A percentile compares a stretch with the other conserved stretches of the same genome.
Evolutionary conservation across 768 basidiomycete species (phyloP).

Genomic region (Pleurotus tuoliensis): DNA sequence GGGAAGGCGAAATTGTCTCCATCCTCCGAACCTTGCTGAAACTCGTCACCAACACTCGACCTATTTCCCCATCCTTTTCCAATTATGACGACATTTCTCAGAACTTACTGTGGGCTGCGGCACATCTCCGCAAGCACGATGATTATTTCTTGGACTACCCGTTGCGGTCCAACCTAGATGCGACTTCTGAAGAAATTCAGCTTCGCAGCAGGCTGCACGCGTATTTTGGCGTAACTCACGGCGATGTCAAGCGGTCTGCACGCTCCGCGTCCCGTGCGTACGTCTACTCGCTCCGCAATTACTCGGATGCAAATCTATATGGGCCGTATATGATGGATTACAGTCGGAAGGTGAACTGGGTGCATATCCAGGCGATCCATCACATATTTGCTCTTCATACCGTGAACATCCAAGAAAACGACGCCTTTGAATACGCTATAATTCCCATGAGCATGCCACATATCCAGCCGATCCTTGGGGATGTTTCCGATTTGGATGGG

Average conservation of each 20-base stretch:
- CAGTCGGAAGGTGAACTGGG: conserved; percentile 54
- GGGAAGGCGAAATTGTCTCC: conserved; percentile 36
- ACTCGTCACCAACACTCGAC: conserved; percentile 39
- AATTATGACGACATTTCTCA: conserved; percentile 31
- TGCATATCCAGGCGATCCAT: conserved; percentile 50
- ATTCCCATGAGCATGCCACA: conserved; percentile 50
- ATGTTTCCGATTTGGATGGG: conserved; percentile 29
- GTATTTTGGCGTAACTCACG: conserved; percentile 49
- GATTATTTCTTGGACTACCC: conserved; percentile 42
- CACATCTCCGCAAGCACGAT: conserved; percentile 29
- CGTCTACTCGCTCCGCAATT: conserved; percentile 63
- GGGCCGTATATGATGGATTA: conserved; percentile 52
- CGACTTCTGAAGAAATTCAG: conserved; percentile 25
- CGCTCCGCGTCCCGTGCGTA: conserved; percentile 44
- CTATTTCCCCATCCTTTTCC: conserved; percentile 21
- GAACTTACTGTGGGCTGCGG: conserved; percentile 51
- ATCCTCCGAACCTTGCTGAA: conserved; percentile 49
- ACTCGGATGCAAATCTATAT: conserved; percentile 43
- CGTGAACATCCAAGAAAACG: conserved; percentile 32
- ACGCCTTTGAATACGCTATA: conserved; percentile 28
- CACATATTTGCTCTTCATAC: conserved; percentile 55
- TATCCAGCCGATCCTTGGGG: conserved; percentile 47
- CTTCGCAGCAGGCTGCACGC: conserved; percentile 51
- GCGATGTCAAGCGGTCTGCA: conserved; percentile 29
- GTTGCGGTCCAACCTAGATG: conserved; percentile 10